Conservation (phyloP, 2,329 filamentous ascomycete genomes). For the Dactylellina cionopaga region DNA sequence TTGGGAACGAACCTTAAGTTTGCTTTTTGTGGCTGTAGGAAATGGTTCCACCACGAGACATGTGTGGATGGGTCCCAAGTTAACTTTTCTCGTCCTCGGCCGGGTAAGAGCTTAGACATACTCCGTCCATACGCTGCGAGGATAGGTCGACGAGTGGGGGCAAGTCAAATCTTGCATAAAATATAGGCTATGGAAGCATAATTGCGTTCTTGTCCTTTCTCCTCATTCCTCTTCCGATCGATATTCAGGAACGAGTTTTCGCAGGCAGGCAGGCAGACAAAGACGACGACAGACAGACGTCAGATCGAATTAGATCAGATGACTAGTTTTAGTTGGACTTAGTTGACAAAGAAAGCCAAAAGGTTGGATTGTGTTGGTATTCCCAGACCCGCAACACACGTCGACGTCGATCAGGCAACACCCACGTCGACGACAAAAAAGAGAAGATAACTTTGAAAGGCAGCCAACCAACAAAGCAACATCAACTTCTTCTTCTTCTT, state of each 20-base stretch:
- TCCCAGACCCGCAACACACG: slow-evolving; percentile 9
- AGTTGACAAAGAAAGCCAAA: no score
- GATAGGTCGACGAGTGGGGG: slow-evolving; percentile 11
- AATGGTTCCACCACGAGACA: slow-evolving; percentile 47
- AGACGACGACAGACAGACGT: slow-evolving; percentile 1
- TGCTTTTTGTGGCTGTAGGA: slow-evolving; percentile 35
- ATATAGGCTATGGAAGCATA: slow-evolving; percentile 12
- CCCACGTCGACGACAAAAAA: neutral
- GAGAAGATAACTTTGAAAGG: no score
- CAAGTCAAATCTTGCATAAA: slow-evolving; percentile 34
- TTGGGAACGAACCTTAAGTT: slow-evolving; percentile 31
- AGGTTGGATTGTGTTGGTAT: neutral
- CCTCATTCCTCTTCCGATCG: neutral
- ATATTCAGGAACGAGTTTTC: neutral
- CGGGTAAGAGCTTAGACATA: no score
- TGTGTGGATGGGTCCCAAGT: slow-evolving; percentile 27
- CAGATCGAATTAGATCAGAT: slow-evolving; percentile 1
- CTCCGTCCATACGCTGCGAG: no score
- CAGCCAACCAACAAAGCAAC: neutral
- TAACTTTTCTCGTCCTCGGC: slow-evolving; percentile 15
- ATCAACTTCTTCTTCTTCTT: neutral
- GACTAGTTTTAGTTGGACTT: no score
- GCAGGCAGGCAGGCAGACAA: no score
- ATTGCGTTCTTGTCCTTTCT: neutral
- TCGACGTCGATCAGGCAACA: slow-evolving; percentile 4